Evolutionary conservation across 176 grass and related monocot genomes (phyloP), one percentile per base, ranked within the genome.

Genomic region (Oryza rufipogon): DNA sequence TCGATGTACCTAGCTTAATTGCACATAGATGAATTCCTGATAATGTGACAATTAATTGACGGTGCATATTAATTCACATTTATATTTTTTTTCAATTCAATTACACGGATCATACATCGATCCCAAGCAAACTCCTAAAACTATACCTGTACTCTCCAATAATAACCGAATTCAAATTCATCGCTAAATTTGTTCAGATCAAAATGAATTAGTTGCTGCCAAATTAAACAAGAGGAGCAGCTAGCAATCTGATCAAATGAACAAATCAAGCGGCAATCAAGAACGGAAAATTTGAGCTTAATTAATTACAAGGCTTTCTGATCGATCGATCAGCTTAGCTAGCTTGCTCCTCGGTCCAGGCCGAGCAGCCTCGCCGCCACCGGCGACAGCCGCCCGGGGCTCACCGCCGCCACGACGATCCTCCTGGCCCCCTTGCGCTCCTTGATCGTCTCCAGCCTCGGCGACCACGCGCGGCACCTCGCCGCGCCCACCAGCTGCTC

Each of bases 371-470:
- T 81, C 8, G 90, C 89, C 26, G 89, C 84, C 17, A 91, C 85
- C 41, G 87, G 94, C 9, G 91, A 86, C 33, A 97, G 68, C 82
- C 87, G 76, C 2, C 51, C 76, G 2, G 78, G 89, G 71, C 84
- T 86, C 49, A 88, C 69, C 56, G 64, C 45, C 0, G 34, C 46
- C 23, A 66, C 14, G 73, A 23, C 4, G 0, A 54, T 68, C 30
- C 46, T 56, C 79, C 79, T 80, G 17, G 17, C 54, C 5, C 86
- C 88, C 69, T 84, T 87, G 28, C 79, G 89, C 64, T 97, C 95
- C 78, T 84, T 89, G 75, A 97, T 97, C 4, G 92, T 89, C 63
- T 97, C 95, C 19, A 97, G 88, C 63, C 86, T 44, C 75, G 95
- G 92, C 19, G 95, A 97, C 92, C 92, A 97, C 36, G 95, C 34